Evolutionary conservation across 768 basidiomycete genomes (phyloP), one percentile per base, ranked within the genome.

Genomic region (Xerocomus potaroensis): DNA sequence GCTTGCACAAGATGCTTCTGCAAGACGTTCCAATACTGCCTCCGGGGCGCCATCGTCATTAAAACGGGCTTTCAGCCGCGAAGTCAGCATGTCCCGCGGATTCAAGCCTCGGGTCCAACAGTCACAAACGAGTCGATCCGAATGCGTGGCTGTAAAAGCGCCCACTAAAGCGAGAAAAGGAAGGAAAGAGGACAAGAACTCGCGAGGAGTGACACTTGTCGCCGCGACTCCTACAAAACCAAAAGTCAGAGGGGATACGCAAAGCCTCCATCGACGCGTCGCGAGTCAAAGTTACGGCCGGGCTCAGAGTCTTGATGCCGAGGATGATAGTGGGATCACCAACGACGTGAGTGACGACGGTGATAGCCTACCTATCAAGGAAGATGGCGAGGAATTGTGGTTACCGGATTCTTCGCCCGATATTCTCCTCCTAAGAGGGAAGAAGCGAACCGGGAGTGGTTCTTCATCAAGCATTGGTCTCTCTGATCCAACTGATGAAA

Each of bases 11-110:
- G 84, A 87, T 54, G 75, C 74, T 8, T 69, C 66, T 27, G 59
- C 64, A 15, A 66, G 69, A 33, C 67, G 70, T n/a, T 51, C 60
- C 47, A 50, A 58, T 70, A 18, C 55, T 11, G 36, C 37, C 12
- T 54, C 69, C 57, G 39, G 69, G 69, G 58, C 70, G 63, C 47
- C 57, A 0, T 60, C 61, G 8, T 62, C 67, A 6, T 78, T 79
- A 57, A 79, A 78, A 51, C 73, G 77, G 9, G 66, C 76, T 1
- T 65, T 87, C n/a, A 80, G 73, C 48, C 75, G 84, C 26, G 85
- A 89, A 60, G 72, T 88, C 51, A 88, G 83, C 65, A 90, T 89
- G 87, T 80, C 81, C 15, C 75, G 84, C 26, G 75, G 67, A 19
- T 87, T 87, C 67, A 86, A 80, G 57, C 72, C 72, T 37, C 46